Percentiles rank a stretch among this genome's conserved stretches.
These are phyloP conservation scores for Marasmius tenuissimus DNA, from an alignment of 1,284 basidiomycete genomes.

Conservation along the genomic window DNA sequence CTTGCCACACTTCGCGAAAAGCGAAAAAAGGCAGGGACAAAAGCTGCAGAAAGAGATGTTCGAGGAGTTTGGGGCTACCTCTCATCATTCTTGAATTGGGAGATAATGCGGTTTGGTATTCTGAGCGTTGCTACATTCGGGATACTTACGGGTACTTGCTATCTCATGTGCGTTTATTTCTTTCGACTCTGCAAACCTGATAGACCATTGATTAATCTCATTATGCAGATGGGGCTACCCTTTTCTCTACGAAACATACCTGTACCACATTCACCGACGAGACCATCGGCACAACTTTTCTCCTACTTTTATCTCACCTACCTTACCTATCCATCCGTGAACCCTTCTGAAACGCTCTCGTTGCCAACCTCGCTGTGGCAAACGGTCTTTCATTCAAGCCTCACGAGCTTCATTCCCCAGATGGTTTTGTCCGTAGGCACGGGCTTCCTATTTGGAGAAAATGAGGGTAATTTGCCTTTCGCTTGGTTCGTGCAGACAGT, in stretches of 20 bases:
- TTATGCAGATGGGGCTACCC: slow-evolving; percentile 86
- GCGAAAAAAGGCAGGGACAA: slow-evolving; percentile 14
- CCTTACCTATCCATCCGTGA: slow-evolving; percentile 59
- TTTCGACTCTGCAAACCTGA: slow-evolving; percentile 1
- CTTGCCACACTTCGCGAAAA: slow-evolving; percentile 54
- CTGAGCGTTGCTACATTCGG: slow-evolving; percentile 73
- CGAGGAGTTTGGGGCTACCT: slow-evolving; percentile 25
- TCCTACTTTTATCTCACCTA: slow-evolving; percentile 97
- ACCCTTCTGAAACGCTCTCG: slow-evolving; percentile 25
- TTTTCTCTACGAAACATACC: slow-evolving; percentile 89
- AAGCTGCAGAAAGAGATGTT: neutral
- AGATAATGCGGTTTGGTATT: slow-evolving; percentile 67
- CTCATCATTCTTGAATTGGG: slow-evolving; percentile 48
- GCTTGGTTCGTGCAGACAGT: slow-evolving; percentile 92
- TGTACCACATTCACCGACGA: slow-evolving; percentile 89
- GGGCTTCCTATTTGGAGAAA: slow-evolving; percentile 64
- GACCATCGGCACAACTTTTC: slow-evolving; percentile 99
- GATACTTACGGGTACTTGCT: slow-evolving; percentile 67
- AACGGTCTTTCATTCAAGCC: slow-evolving; percentile 54
- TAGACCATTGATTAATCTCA: slow-evolving; percentile 8
- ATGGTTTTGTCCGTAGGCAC: slow-evolving; percentile 65
- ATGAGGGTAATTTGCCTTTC: slow-evolving; percentile 62
- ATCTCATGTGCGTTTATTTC: slow-evolving; percentile 65
- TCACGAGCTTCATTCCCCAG: slow-evolving; percentile 76
- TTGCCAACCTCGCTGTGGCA: slow-evolving; percentile 44